Evolutionary conservation across 2,329 filamentous ascomycete species (phyloP).

Genomic region (Fusarium virguliforme): DNA sequence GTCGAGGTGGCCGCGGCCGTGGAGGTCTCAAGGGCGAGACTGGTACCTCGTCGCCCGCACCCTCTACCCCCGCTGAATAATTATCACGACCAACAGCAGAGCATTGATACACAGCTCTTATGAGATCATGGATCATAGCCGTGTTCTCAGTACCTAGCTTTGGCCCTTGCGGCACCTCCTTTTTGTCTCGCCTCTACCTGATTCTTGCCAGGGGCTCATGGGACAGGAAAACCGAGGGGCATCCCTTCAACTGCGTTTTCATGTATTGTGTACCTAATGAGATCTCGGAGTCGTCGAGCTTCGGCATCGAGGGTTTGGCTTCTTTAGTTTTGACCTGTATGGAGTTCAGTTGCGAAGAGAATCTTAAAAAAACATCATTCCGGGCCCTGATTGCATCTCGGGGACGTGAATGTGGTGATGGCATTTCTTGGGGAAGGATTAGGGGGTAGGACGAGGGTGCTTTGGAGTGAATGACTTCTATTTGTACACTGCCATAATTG

Average conservation of each 20-base stretch:
- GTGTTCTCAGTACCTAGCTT: conserved; percentile 38
- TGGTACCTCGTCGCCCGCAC: conserved; percentile 69
- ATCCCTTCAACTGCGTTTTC: conserved; percentile 48
- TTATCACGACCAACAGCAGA: conserved; percentile 35
- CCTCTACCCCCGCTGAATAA: conserved; percentile 66
- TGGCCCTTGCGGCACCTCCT: conserved; percentile 41
- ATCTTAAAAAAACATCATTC: conserved; percentile 52
- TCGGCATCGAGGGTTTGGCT: conserved; percentile 52
- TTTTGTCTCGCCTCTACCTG: conserved; percentile 45
- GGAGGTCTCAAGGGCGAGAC: conserved; percentile 74
- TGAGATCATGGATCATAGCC: conserved; percentile 34
- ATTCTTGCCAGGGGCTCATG: conserved; percentile 42
- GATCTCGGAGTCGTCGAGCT: conserved; percentile 51
- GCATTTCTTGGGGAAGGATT: conserved; percentile 33
- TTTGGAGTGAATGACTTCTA: conserved; percentile 48
- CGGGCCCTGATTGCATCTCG: conserved; percentile 45
- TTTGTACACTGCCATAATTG: conserved; percentile 46
- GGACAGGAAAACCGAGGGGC: conserved; percentile 47
- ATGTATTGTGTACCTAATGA: conserved; percentile 60
- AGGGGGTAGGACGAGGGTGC: conserved; percentile 41
- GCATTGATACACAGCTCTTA: conserved; percentile 34
- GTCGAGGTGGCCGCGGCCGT: conserved; percentile 70
- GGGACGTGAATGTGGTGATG: conserved; percentile 41
- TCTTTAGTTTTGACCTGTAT: conserved; percentile 55
- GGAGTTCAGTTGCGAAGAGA: conserved; percentile 55